phyloP scores from a whole-genome alignment of 2,329 filamentous ascomycete genomes.

The Cercospora berteroae region DNA sequence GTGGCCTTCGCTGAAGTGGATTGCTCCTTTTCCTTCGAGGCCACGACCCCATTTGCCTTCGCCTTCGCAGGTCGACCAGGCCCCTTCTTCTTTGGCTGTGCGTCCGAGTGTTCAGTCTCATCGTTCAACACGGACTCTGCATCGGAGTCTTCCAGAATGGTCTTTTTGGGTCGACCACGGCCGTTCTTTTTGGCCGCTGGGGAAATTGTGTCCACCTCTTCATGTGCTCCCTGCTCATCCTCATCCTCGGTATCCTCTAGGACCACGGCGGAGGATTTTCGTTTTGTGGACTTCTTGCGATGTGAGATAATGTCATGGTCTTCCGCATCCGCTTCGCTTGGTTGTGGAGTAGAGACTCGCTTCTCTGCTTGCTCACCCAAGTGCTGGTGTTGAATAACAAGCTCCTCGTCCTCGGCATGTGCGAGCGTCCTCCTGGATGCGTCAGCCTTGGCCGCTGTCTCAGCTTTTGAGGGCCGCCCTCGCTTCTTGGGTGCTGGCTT shows the following conservation, averaged over 20 bases:
- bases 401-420: not conserved
- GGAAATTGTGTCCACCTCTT: not conserved
- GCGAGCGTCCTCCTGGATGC: not conserved
- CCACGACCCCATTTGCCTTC: not conserved
- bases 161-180: constrained; percentile 3
- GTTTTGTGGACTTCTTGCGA: constrained; percentile 1
- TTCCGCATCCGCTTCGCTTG: not conserved
- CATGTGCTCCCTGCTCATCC: constrained; percentile 7
- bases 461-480: constrained; percentile 18
- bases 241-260: constrained; percentile 12
- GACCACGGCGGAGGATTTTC: not conserved
- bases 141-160: constrained; percentile 17
- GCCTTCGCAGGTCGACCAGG: constrained; percentile 38
- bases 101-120: constrained; percentile 11
- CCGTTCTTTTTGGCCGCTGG: constrained; percentile 2
- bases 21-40: not conserved
- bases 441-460: not conserved
- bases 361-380: not conserved
- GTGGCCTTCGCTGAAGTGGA: not conserved
- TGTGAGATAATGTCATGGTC: not conserved
- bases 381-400: not conserved
- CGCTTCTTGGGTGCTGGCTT: constrained; percentile 16
- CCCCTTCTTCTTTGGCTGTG: constrained; percentile 41
- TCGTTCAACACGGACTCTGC: constrained; percentile 14
- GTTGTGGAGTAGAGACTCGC: not conserved